These are phyloP conservation scores for Chenopodium formosanum DNA, from an alignment of 148 eudicot genomes.

Conservation along the genomic window DNA sequence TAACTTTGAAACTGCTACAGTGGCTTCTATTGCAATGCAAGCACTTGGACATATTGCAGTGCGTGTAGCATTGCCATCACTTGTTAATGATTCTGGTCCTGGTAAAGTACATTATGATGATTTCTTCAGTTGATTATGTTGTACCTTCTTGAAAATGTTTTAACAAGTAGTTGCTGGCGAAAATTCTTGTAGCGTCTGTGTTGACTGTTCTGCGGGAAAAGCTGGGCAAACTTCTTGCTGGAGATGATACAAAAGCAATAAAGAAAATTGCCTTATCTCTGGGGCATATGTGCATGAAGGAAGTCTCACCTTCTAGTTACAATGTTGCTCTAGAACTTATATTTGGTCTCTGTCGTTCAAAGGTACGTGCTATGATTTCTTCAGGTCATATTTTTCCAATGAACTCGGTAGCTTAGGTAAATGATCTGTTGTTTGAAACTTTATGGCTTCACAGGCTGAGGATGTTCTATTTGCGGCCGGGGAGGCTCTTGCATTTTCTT, in stretches of 20 bases:
- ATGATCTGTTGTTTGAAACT: conserved; percentile 11
- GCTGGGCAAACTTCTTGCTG: conserved; percentile 64
- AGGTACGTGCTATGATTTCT: conserved; percentile 42
- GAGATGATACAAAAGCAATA: conserved; percentile 84
- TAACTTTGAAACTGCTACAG: conserved; percentile 59
- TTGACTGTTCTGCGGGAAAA: conserved; percentile 57
- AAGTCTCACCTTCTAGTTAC: conserved; percentile 55
- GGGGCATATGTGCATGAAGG: conserved; percentile 83
- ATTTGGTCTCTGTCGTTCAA: conserved; percentile 80
- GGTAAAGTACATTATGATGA: conserved; percentile 40
- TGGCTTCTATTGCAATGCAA: conserved; percentile 92
- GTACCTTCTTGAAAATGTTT: conserved; percentile 5
- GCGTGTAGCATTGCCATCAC: conserved; percentile 54
- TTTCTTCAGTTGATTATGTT: conserved; percentile 9
- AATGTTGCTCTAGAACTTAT: conserved; percentile 71
- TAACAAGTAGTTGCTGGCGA: conserved; percentile 3
- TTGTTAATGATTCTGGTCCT: conserved; percentile 50
- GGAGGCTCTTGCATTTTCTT: conserved; percentile 90
- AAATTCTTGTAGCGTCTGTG: conserved; percentile 50
- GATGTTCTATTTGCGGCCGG: conserved; percentile 96
- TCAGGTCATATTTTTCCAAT: background rate
- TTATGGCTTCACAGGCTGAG: conserved; percentile 60
- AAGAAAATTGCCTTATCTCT: conserved; percentile 71
- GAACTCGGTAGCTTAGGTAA: background rate
- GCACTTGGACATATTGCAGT: conserved; percentile 88